Percentiles rank a stretch among this genome's conserved stretches.
These are phyloP conservation scores for Pleurotus salmoneostramineus DNA, from an alignment of 768 basidiomycete genomes.

Conservation along the genomic window DNA sequence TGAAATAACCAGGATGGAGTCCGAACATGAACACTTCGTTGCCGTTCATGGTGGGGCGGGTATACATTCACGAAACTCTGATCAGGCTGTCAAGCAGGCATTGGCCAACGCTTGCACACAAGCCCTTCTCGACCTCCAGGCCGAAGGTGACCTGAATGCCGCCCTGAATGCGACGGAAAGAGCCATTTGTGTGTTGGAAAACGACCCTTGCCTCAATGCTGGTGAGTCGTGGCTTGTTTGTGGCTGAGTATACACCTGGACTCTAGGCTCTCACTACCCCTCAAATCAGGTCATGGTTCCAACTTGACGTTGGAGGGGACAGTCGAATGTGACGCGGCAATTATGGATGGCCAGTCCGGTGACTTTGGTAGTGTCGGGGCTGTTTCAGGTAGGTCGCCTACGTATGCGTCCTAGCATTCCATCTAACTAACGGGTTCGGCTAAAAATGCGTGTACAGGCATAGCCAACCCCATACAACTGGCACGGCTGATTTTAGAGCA, in stretches of 20 bases:
- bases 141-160: conserved; percentile 13
- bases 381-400: conserved; percentile 45
- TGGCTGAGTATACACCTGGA: not conserved
- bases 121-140: conserved; percentile 24
- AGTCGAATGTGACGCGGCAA: conserved; percentile 80
- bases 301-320: conserved; percentile 71
- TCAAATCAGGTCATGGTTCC: conserved; percentile 62
- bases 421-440: not conserved
- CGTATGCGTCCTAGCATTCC: not conserved
- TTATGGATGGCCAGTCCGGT: conserved; percentile 46
- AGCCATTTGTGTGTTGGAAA: conserved; percentile 59
- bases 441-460: conserved; percentile 32
- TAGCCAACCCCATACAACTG: conserved; percentile 65
- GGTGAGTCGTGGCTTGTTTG: conserved; percentile 31
- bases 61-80: conserved; percentile 42
- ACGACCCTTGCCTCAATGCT: conserved; percentile 68
- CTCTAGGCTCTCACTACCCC: not conserved
- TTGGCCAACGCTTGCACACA: conserved; percentile 55
- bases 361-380: conserved; percentile 74
- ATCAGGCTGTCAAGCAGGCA: conserved; percentile 49
- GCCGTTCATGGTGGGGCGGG: conserved; percentile 82
- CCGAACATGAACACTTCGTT: conserved; percentile 26
- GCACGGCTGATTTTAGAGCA: conserved; percentile 57
- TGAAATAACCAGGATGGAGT: too few relatives aligned
- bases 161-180: conserved; percentile 45